Percentiles rank a stretch among this genome's conserved stretches.
Evolutionary conservation across 306 rosid species (phyloP).

Genomic region (Cicer cuneatum): DNA sequence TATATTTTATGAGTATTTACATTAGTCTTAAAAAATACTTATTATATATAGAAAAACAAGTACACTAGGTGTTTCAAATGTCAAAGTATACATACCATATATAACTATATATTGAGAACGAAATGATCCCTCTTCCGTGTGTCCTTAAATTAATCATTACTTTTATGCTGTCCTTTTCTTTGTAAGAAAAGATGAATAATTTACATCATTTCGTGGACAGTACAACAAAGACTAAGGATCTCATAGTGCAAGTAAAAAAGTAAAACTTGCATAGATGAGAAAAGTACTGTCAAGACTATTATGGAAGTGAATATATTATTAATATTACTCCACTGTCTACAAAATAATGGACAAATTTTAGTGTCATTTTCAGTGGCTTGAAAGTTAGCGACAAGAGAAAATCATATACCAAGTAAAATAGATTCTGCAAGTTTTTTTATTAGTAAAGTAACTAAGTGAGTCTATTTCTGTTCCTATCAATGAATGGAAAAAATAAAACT

Average conservation of each 20-base stretch:
- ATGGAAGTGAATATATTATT: constrained; percentile 36
- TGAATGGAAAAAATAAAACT: constrained; percentile 39
- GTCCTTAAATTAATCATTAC: constrained; percentile 17
- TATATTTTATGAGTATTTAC: no score
- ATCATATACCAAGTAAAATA: constrained; percentile 27
- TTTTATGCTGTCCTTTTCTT: constrained; percentile 39
- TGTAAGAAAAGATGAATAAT: not conserved
- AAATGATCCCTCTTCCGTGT: constrained; percentile 5
- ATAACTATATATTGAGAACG: constrained; percentile 32
- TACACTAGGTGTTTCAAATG: constrained; percentile 23
- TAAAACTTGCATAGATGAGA: constrained; percentile 19
- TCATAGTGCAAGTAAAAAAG: constrained; percentile 36
- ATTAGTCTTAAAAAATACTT: no score
- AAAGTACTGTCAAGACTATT: constrained; percentile 34
- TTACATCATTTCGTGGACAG: constrained; percentile 3
- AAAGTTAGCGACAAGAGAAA: constrained; percentile 32
- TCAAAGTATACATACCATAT: constrained; percentile 44
- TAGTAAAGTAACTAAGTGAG: constrained; percentile 37
- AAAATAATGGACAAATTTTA: constrained; percentile 48
- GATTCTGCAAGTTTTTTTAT: constrained; percentile 34
- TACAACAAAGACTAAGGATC: constrained; percentile 39
- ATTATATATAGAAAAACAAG: constrained; percentile 35
- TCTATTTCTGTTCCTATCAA: constrained; percentile 15
- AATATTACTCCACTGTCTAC: constrained; percentile 34
- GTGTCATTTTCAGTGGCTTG: constrained; percentile 40